phyloP scores from a whole-genome alignment of 306 rosid genomes.

The Cucurbita argyrosperma region DNA sequence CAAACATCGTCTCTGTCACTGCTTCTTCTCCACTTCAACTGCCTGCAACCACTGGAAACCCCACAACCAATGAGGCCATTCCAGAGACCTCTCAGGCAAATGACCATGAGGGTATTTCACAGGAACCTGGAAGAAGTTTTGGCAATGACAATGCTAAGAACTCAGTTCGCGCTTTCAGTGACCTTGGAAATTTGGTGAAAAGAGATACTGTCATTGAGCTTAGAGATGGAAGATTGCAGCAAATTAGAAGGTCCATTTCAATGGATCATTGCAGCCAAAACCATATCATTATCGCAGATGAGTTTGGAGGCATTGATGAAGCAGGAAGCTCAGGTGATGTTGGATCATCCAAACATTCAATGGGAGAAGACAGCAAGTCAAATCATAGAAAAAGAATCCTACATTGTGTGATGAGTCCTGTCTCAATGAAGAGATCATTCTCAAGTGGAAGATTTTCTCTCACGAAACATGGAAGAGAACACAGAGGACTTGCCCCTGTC shows the following conservation, averaged over 20 bases:
- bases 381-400: conserved; percentile 29
- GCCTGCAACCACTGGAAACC: conserved; percentile 8
- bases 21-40: conserved; percentile 20
- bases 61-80: conserved; percentile 17
- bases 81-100: conserved; percentile 16
- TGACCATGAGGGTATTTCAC: conserved; percentile 6
- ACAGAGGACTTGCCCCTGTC: conserved; percentile 27
- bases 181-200: conserved; percentile 40
- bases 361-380: conserved; percentile 32
- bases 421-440: conserved; percentile 77
- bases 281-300: conserved; percentile 25
- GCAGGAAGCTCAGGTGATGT: conserved; percentile 27
- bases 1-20: conserved; percentile 30
- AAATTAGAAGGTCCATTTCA: conserved; percentile 53
- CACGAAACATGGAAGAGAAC: conserved; percentile 43
- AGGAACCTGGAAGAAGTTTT: conserved; percentile 13
- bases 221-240: conserved; percentile 32
- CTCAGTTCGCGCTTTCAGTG: conserved; percentile 42
- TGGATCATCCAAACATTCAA: conserved; percentile 41
- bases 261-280: conserved; percentile 54
- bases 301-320: conserved; percentile 12
- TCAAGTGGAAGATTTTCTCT: conserved; percentile 66
- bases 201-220: conserved; percentile 52
- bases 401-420: conserved; percentile 53
- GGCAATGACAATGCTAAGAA: conserved; percentile 32